phyloP scores from a whole-genome alignment of 1,284 basidiomycete genomes.

The Ceratobasidium sp. region DNA sequence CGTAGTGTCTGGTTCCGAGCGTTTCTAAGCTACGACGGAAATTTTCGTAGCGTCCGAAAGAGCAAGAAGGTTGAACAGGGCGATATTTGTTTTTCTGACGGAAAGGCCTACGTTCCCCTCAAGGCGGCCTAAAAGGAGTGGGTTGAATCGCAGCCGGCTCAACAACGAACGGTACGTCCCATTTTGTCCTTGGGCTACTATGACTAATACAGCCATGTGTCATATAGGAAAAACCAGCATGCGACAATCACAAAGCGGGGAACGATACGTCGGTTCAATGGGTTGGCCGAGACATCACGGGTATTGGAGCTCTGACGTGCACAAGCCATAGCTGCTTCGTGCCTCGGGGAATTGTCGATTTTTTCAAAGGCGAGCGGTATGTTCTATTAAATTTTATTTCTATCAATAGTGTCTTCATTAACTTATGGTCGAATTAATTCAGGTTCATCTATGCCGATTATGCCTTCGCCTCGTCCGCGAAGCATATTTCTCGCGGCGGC shows the following conservation, averaged over 20 bases:
- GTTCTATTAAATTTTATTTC: no score
- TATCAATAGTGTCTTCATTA: no score
- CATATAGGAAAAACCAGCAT: not conserved
- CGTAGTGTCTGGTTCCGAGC: not conserved
- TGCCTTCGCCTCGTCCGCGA: not conserved
- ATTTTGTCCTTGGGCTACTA: not conserved
- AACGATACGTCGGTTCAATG: not conserved
- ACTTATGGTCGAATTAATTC: not conserved
- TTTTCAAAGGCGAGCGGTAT: conserved; percentile 14
- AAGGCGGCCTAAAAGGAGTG: conserved; percentile 10
- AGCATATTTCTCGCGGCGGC: no score
- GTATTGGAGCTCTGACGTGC: conserved; percentile 7
- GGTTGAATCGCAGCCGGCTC: not conserved
- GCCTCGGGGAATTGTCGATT: conserved; percentile 5
- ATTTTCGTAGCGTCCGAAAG: conserved; percentile 4
- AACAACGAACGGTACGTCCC: conserved; percentile 1
- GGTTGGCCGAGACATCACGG: conserved; percentile 14
- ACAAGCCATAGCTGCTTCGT: conserved; percentile 10
- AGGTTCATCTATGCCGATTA: conserved; percentile 10
- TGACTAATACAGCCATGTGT: no score
- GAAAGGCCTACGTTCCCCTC: not conserved
- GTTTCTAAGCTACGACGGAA: conserved; percentile 18
- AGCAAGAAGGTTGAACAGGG: not conserved
- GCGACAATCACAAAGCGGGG: conserved; percentile 19
- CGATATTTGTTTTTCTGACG: conserved; percentile 9